Evolutionary conservation across 257 asterid species (phyloP).

Genomic region (Primulina tabacum): DNA sequence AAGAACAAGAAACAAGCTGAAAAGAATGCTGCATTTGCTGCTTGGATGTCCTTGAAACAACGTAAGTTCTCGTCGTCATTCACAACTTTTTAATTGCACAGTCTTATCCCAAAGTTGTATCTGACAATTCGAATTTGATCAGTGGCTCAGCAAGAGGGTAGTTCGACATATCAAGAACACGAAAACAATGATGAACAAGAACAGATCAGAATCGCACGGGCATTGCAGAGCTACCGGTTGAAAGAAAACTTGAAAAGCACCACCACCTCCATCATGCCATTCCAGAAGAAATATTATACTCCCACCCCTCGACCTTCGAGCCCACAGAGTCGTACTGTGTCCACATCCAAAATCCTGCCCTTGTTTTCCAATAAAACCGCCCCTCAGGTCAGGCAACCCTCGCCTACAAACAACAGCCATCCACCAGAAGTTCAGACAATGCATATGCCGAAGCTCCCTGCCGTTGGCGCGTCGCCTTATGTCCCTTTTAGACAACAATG

Average conservation of each 20-base stretch:
- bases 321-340: constrained; percentile 45
- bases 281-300: constrained; percentile 36
- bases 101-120: too few species aligned
- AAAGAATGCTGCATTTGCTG: constrained; percentile 79
- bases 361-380: constrained; percentile 40
- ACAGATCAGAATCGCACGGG: constrained; percentile 68
- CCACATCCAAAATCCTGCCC: constrained; percentile 76
- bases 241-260: constrained; percentile 35
- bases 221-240: constrained; percentile 52
- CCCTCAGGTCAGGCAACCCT: constrained; percentile 33
- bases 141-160: constrained; percentile 69
- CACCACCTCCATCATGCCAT: constrained; percentile 35
- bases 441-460: constrained; percentile 32
- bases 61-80: constrained; percentile 38
- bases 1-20: constrained; percentile 93
- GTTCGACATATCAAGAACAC: constrained; percentile 42
- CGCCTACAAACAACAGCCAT: constrained; percentile 29
- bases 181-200: constrained; percentile 74
- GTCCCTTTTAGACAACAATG: constrained; percentile 42
- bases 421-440: constrained; percentile 37
- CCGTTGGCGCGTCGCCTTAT: constrained; percentile 36
- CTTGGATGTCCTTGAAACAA: constrained; percentile 78
- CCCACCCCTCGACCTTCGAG: constrained; percentile 58
- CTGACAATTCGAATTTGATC: constrained; percentile 10
- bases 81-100: not conserved